Conservation (phyloP, 495 filamentous ascomycete genomes). For the Podospora pseudocomata region DNA sequence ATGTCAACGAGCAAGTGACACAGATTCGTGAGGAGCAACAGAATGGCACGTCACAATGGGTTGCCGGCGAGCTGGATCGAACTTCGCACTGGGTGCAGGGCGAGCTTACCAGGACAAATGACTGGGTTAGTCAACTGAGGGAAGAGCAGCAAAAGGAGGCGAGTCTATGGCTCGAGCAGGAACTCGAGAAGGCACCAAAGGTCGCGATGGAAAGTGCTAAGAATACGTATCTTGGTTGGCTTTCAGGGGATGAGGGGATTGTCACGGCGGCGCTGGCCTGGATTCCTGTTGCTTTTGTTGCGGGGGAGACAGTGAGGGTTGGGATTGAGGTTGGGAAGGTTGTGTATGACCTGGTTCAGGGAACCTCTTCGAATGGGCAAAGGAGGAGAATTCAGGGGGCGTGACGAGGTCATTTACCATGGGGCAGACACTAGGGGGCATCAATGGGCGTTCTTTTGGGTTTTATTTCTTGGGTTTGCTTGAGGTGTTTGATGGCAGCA, state of each 20-base stretch:
- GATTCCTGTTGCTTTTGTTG: conserved; percentile 10
- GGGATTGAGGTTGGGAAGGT: conserved; percentile 11
- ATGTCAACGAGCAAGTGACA: conserved; percentile 1
- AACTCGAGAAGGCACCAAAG: conserved; percentile 3
- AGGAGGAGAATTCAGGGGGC: background rate
- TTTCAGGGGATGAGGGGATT: conserved; percentile 7
- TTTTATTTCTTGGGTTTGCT: background rate
- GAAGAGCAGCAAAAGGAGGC: conserved; percentile 5
- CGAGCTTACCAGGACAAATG: background rate
- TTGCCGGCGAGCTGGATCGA: conserved; percentile 2
- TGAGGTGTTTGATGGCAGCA: background rate
- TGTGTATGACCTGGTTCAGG: background rate
- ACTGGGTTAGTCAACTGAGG: background rate
- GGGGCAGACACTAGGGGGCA: background rate
- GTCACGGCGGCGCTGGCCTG: conserved; percentile 11
- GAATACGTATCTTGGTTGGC: conserved; percentile 10
- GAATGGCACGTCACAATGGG: conserved; percentile 6
- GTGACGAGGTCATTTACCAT: background rate
- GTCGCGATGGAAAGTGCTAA: conserved; percentile 5
- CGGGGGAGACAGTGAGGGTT: conserved; percentile 9
- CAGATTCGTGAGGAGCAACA: conserved; percentile 8
- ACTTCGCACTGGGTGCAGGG: conserved; percentile 1
- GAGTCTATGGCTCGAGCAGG: background rate
- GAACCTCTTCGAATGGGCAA: background rate
- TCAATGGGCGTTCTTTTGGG: background rate